phyloP scores from a whole-genome alignment of 352 stramenopile species.

The Phytophthora parvispora region DNA sequence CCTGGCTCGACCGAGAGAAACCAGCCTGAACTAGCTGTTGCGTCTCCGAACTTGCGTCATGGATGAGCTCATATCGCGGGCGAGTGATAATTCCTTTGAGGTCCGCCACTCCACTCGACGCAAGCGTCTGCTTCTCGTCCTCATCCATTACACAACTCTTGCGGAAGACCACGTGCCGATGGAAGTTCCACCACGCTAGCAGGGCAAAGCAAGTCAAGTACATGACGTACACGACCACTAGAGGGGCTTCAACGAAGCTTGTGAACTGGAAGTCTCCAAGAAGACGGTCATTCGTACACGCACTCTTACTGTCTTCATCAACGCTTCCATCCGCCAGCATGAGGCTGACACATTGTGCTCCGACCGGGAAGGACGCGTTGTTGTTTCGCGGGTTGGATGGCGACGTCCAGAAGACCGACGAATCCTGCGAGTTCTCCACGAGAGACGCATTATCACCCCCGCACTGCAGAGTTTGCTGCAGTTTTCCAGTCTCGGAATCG shows the following conservation, averaged over 20 bases:
- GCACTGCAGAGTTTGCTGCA: slow-evolving; percentile 42
- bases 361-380: slow-evolving; percentile 59
- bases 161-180: slow-evolving; percentile 13
- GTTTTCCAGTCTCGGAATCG: slow-evolving; percentile 22
- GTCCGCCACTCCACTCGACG: not conserved
- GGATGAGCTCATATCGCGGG: slow-evolving; percentile 17
- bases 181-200: slow-evolving; percentile 18
- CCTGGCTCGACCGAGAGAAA: slow-evolving; percentile 25
- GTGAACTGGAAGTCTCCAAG: slow-evolving; percentile 30
- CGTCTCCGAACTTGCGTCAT: not conserved
- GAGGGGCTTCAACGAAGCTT: slow-evolving; percentile 22
- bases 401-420: slow-evolving; percentile 55
- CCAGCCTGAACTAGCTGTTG: slow-evolving; percentile 26
- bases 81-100: slow-evolving; percentile 19
- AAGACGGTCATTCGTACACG: slow-evolving; percentile 13
- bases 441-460: slow-evolving; percentile 37
- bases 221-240: slow-evolving; percentile 29
- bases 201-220: slow-evolving; percentile 33
- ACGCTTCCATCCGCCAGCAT: slow-evolving; percentile 30
- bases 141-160: slow-evolving; percentile 29
- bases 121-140: not conserved
- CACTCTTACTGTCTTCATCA: slow-evolving; percentile 15
- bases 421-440: slow-evolving; percentile 32
- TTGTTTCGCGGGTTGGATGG: slow-evolving; percentile 54
- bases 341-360: slow-evolving; percentile 41